Conservation (phyloP, 1,139 yeast species). For the Oligophagozyma castellii region DNA sequence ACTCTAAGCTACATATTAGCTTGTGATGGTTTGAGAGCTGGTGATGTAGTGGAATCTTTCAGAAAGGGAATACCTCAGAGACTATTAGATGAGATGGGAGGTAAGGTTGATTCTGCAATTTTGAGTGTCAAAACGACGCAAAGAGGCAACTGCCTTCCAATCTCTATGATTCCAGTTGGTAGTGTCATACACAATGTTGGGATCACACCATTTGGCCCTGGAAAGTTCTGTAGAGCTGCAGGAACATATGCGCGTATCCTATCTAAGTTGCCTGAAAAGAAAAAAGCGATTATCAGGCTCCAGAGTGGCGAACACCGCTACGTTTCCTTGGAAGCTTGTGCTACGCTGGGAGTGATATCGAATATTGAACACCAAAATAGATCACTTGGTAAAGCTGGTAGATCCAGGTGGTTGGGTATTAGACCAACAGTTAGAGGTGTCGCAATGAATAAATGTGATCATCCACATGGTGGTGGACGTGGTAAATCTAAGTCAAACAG, state of each 20-base stretch:
- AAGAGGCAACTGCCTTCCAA: constrained; percentile 90
- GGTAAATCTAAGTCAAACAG: constrained; percentile 97
- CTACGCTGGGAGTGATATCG: constrained; percentile 91
- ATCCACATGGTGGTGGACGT: constrained; percentile 99
- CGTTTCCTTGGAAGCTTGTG: constrained; percentile 74
- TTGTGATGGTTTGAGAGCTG: constrained; percentile 83
- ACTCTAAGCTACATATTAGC: constrained; percentile 73
- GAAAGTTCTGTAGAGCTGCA: constrained; percentile 83
- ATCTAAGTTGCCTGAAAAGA: constrained; percentile 59
- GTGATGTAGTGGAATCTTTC: constrained; percentile 82
- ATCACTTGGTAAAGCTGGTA: constrained; percentile 94
- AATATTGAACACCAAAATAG: constrained; percentile 86
- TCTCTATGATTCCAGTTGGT: constrained; percentile 86
- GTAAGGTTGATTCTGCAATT: constrained; percentile 83
- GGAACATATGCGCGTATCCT: constrained; percentile 88
- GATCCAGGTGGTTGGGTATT: constrained; percentile 82
- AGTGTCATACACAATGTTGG: constrained; percentile 83
- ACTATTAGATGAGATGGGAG: constrained; percentile 47
- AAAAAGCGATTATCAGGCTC: constrained; percentile 65
- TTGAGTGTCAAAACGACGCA: constrained; percentile 77
- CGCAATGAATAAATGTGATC: constrained; percentile 95
- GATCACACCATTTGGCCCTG: constrained; percentile 64
- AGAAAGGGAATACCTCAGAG: constrained; percentile 77
- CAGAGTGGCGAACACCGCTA: constrained; percentile 92
- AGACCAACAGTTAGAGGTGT: constrained; percentile 97